Base-by-base conservation (phyloP, 371 early-diverging fungal genomes). In the Mucor sp. region DNA sequence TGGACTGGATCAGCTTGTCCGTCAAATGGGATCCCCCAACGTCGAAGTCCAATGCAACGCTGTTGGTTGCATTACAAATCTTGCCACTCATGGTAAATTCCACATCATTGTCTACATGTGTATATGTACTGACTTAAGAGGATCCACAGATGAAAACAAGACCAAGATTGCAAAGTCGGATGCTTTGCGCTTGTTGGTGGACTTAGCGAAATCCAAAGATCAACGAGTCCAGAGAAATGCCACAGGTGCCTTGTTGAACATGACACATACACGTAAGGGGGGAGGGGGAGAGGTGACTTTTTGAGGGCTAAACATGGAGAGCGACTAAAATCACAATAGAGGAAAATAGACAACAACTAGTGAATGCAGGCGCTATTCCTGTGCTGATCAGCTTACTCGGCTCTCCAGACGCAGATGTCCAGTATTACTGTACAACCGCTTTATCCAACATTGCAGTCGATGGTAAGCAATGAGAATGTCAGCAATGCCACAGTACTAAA, bases 1-100 rank as follows among this genome's bases (percentile, higher is more conserved):
- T 39, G 95, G 92, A 4, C 79, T 97, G 32, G 94, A 94, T 63
- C 94, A 92, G 37, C 87, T 97, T 27, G 91, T 95, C 66, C 88
- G 91, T 65, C 93, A 94, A 75, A 94, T 95, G 94, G 85, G 90
- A 39, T 91, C 92, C 15, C 88, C 90, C 14, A 93, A 93, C 68
- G 90, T 92, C 25, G 96, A 96, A 71, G 94, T 95, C 7, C 95
- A 95, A 76, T 94, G 95, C 74, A 97, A 97, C 76, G 95, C 96
- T 15, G 96, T 95, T 23, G 97, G 97, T 11, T 96, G 96, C 82
- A 94, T 97, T 69, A 97, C 97, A 0, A 97, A 97, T 69, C 86
- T 97, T 65, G 95, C 95, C 8, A 95, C 95, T 11, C 89, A 90
- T 77, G 91, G 92, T 91, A 85, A 66, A 69, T 47, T n/a, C 11